phyloP scores from a whole-genome alignment of 805 yeast species.

The Teunomyces barrocoloradensis region DNA sequence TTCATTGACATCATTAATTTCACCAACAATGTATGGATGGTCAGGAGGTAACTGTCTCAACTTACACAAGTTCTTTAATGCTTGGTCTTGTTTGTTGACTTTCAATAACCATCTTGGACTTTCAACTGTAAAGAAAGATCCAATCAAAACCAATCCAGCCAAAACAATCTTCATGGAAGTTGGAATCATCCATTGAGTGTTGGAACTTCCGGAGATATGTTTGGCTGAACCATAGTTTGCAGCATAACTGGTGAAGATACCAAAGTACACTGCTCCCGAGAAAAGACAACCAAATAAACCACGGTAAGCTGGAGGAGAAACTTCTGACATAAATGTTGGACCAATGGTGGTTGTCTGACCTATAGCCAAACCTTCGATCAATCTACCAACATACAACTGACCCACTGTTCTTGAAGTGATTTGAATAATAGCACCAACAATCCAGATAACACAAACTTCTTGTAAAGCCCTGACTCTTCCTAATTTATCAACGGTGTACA shows the following conservation, averaged over 20 bases:
- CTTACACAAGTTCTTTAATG: conserved; percentile 37
- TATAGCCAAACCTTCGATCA: conserved; percentile 53
- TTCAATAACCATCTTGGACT: conserved; percentile 53
- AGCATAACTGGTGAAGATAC: conserved; percentile 49
- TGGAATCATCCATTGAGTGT: conserved; percentile 54
- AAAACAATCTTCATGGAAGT: conserved; percentile 46
- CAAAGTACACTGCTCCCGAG: conserved; percentile 58
- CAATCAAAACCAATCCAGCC: conserved; percentile 44
- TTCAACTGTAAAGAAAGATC: conserved; percentile 45
- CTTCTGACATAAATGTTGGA: conserved; percentile 53
- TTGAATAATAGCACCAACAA: conserved; percentile 47
- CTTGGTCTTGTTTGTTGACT: conserved; percentile 39
- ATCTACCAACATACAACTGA: conserved; percentile 54
- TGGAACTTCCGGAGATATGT: conserved; percentile 34
- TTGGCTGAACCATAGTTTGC: conserved; percentile 52
- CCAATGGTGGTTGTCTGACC: conserved; percentile 60
- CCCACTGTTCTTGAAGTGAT: conserved; percentile 45
- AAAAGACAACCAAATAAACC: conserved; percentile 53
- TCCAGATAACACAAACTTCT: conserved; percentile 32
- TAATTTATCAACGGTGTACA: conserved; percentile 46
- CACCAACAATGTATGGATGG: conserved; percentile 50
- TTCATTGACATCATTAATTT: conserved; percentile 50
- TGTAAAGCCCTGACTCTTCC: conserved; percentile 53
- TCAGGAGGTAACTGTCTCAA: conserved; percentile 44
- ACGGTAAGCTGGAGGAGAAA: conserved; percentile 50